Conservation (phyloP, 805 yeast genomes). For the Saccharomycodes ludwigii region DNA sequence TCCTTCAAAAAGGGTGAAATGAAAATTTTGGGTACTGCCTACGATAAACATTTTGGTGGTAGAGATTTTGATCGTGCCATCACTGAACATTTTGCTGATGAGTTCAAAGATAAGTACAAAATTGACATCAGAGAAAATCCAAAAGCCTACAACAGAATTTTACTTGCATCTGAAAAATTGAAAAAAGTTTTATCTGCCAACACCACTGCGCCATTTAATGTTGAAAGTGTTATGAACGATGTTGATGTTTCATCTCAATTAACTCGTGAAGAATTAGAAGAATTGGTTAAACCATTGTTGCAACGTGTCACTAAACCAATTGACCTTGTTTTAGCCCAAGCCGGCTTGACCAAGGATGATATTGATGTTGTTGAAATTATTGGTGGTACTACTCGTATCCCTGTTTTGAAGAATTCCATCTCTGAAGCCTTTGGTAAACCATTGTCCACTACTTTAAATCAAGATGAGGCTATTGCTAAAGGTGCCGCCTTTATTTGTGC, state of each 20-base stretch:
- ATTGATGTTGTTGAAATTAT: conserved; percentile 87
- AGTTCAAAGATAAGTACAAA: conserved; percentile 84
- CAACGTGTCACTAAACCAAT: conserved; percentile 67
- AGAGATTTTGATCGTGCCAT: conserved; percentile 91
- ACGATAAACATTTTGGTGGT: conserved; percentile 96
- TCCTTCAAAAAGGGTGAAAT: conserved; percentile 94
- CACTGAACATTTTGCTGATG: conserved; percentile 89
- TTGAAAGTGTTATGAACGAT: conserved; percentile 96
- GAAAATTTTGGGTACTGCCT: conserved; percentile 83
- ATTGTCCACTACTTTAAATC: conserved; percentile 90
- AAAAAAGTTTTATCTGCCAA: conserved; percentile 97
- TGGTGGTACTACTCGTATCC: conserved; percentile 98
- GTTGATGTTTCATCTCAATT: conserved; percentile 85
- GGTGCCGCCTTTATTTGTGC: conserved; percentile 99
- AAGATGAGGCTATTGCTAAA: conserved; percentile 97
- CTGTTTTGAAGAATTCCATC: conserved; percentile 74
- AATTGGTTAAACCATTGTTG: conserved; percentile 70
- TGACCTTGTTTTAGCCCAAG: conserved; percentile 67
- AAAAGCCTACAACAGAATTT: conserved; percentile 89
- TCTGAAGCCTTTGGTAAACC: conserved; percentile 71
- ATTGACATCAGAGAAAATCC: conserved; percentile 85
- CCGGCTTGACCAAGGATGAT: conserved; percentile 60
- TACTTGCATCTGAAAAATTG: conserved; percentile 82
- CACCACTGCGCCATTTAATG: conserved; percentile 83
- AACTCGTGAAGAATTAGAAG: conserved; percentile 88